phyloP scores from a whole-genome alignment of 345 rosid genomes.

The Hibiscus tridactylites region DNA sequence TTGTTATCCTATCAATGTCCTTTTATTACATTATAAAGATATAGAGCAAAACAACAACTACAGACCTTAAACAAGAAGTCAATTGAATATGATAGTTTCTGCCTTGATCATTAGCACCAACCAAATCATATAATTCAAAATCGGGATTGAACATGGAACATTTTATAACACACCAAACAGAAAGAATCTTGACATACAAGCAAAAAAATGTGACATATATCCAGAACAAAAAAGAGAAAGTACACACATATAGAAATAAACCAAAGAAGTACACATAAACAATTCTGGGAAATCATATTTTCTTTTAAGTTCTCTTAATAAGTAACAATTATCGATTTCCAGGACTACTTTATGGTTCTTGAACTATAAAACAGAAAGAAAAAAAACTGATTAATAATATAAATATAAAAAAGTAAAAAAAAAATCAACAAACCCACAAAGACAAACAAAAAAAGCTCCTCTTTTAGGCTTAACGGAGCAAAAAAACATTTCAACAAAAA shows the following conservation, averaged over 20 bases:
- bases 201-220: background rate
- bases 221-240: background rate
- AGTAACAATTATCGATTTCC: background rate
- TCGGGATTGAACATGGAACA: background rate
- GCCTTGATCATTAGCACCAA: background rate
- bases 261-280: background rate
- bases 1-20: background rate
- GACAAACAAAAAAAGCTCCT: background rate
- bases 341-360: background rate
- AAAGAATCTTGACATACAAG: background rate
- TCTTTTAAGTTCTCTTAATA: background rate
- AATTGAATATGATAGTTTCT: background rate
- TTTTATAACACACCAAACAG: background rate
- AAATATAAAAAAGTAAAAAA: background rate
- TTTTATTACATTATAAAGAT: background rate
- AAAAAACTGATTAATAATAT: background rate
- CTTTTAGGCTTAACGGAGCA: background rate
- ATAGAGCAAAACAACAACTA: background rate
- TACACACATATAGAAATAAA: background rate
- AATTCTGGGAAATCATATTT: background rate
- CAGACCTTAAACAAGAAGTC: background rate
- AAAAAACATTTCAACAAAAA: background rate
- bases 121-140: background rate
- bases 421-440: background rate
- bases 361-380: background rate